Percentiles rank a stretch among this genome's conserved stretches.
Evolutionary conservation across 768 basidiomycete species (phyloP).

Genomic region (Lyophyllum semitale): DNA sequence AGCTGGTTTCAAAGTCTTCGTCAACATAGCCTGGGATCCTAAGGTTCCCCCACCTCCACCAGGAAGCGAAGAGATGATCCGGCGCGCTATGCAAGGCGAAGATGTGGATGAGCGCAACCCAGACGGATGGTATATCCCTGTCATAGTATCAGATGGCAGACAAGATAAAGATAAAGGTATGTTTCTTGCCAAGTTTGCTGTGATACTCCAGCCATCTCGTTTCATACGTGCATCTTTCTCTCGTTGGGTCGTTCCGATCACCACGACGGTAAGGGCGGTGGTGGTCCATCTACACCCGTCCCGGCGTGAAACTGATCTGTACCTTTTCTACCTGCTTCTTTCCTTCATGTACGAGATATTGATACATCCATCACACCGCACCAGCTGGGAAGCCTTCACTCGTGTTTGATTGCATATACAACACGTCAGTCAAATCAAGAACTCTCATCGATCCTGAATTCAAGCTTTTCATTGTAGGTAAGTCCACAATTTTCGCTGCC

Average conservation of each 20-base stretch:
- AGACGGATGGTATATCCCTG: slow-evolving; percentile 65
- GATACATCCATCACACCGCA: background rate
- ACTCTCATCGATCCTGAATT: slow-evolving; percentile 62
- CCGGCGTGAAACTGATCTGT: background rate
- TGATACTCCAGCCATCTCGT: slow-evolving; percentile 8
- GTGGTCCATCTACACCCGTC: background rate
- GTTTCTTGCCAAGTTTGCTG: slow-evolving; percentile 5
- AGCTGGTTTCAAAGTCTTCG: slow-evolving; percentile 63
- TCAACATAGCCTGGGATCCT: slow-evolving; percentile 73
- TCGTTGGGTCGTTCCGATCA: slow-evolving; percentile 5
- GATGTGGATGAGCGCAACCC: slow-evolving; percentile 39
- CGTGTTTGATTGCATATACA: slow-evolving; percentile 76
- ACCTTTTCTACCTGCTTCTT: background rate
- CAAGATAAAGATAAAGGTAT: slow-evolving; percentile 72
- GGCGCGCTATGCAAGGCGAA: slow-evolving; percentile 56
- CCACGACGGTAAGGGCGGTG: background rate
- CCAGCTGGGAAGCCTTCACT: slow-evolving; percentile 69
- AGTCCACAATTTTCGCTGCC: slow-evolving; percentile 16
- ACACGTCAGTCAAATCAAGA: slow-evolving; percentile 59
- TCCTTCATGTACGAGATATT: background rate
- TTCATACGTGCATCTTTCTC: background rate
- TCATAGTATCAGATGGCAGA: slow-evolving; percentile 66
- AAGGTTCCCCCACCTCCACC: slow-evolving; percentile 70
- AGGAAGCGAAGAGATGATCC: slow-evolving; percentile 58
- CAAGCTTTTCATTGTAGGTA: slow-evolving; percentile 71